These are phyloP conservation scores for Syzygium aqueum DNA, from an alignment of 345 rosid genomes.

Conservation along the genomic window DNA sequence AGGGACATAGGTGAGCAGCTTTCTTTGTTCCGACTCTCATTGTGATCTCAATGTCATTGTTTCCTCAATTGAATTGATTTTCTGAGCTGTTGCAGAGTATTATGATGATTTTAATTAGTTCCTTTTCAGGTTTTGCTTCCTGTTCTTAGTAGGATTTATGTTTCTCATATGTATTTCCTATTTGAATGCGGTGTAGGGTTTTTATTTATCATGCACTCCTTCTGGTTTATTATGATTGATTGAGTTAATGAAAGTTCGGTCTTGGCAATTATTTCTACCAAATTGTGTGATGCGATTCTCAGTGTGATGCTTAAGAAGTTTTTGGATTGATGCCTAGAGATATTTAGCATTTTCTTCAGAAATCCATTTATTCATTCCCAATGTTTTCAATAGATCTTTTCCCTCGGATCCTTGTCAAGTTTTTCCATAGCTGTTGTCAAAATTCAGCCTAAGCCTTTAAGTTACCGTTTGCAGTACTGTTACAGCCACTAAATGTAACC, in stretches of 20 bases:
- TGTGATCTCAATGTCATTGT: background rate
- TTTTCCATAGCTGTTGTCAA: background rate
- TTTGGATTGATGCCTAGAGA: background rate
- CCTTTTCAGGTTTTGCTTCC: background rate
- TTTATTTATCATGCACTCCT: background rate
- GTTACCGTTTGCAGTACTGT: background rate
- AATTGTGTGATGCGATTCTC: background rate
- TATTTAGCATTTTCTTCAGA: background rate
- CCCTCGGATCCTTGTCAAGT: background rate
- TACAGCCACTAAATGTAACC: background rate
- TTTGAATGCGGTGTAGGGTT: background rate
- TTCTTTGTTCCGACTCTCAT: background rate
- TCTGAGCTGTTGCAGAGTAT: background rate
- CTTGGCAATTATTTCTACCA: background rate
- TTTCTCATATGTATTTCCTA: background rate
- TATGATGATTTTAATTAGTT: background rate
- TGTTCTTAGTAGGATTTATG: background rate
- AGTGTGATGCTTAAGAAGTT: background rate
- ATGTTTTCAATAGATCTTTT: background rate
- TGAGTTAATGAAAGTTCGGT: background rate
- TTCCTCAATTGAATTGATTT: background rate
- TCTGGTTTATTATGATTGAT: background rate
- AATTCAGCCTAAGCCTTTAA: background rate
- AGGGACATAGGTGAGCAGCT: slow-evolving; percentile 44
- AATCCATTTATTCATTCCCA: background rate